Evolutionary conservation across 805 yeast genomes (phyloP).

Genomic region (Wickerhamomyces sydowiorum): DNA sequence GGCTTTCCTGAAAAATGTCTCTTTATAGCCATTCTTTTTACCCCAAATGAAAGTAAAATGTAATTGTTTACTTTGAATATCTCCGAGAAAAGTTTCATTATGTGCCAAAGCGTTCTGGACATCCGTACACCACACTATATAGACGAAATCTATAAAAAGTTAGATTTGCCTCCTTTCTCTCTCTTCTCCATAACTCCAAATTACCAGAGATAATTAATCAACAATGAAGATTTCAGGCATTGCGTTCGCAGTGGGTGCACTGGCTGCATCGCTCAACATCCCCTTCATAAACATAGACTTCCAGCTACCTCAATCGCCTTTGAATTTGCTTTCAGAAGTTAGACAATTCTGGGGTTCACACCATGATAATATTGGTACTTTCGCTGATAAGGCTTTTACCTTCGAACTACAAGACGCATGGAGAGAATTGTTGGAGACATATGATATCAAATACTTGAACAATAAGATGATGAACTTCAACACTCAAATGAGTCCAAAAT

Average conservation of each 20-base stretch:
- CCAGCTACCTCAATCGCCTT: background rate
- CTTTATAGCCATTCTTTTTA: conserved; percentile 7
- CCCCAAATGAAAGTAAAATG: too few species aligned
- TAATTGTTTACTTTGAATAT: too few species aligned
- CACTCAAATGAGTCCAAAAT: background rate
- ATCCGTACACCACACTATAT: background rate
- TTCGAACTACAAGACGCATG: background rate
- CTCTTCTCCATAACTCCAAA: too few species aligned
- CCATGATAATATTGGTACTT: background rate
- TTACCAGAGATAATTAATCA: too few species aligned
- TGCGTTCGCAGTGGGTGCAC: background rate
- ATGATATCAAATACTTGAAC: background rate
- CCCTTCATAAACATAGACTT: background rate
- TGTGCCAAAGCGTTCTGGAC: too few species aligned
- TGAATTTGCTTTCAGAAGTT: background rate
- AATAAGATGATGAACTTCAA: background rate
- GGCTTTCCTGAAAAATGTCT: conserved; percentile 9
- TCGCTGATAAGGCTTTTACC: too few species aligned
- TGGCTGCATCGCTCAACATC: background rate
- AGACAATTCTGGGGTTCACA: background rate
- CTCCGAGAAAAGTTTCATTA: too few species aligned
- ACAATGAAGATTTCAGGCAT: background rate
- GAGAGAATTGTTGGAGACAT: background rate
- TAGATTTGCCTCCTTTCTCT: too few species aligned
- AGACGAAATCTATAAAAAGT: too few species aligned